Base-by-base conservation (phyloP, 805 yeast genomes). In the Kazachstania viticola region DNA sequence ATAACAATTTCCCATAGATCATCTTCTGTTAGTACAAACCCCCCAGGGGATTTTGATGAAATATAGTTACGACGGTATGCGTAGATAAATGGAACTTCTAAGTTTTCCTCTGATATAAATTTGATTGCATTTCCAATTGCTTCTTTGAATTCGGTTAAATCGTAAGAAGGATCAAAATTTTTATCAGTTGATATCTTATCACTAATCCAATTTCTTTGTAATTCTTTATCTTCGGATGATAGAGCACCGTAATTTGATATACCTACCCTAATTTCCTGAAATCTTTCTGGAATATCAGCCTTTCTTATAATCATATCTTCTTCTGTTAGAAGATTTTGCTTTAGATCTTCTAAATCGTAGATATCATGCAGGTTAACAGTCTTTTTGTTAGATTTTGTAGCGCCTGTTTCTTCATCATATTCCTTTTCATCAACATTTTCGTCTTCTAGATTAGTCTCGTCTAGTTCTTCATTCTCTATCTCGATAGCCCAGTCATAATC, bases 401-500 rank as follows among this genome's bases (percentile, higher is more conserved):
- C 33, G 25, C 58, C 58, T 3, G 49, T 52, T 23, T 60, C 64
- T 27, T 57, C 62, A 18, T 49, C 61, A 19, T 56, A 64, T 17
- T 45, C 59, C 9, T 44, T 56, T 27, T 35, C 41, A 14, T 36
- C 41, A 12, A 27, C 39, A 9, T 33, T 38, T 18, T 44, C 43
- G n/a, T 36, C 47, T 38, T 25, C 56, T 21, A 49, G 48, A 15
- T 55, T 63, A 22, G 56, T 64, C 36, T 59, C 61, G 17, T 45
- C 45, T 25, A 54, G 57, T 23, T 58, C 64, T 33, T 72, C 76
- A 45, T 67, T 70, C 30, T 63, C 62, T 54, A 84, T 51, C 49
- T 84, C 95, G 34, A 91, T 64, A 9, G 98, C 98, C 97, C 98
- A 91, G 35, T 83, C 95, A 57, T 91, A 91, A 50, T 88, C 96